phyloP scores from a whole-genome alignment of 2,329 filamentous ascomycete species.

The Penicillium expansum region DNA sequence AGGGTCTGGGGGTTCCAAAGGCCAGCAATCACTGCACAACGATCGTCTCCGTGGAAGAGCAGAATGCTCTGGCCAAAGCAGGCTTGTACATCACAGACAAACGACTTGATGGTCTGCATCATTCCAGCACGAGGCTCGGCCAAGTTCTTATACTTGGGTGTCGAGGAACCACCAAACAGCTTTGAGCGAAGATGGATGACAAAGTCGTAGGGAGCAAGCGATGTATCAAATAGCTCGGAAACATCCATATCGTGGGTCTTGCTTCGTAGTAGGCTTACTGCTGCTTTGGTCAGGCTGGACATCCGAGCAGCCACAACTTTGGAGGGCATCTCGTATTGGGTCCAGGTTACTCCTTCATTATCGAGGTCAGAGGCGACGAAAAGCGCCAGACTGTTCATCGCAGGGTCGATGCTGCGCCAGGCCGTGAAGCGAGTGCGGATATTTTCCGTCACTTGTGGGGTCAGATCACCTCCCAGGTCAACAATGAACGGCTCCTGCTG shows the following conservation, averaged over 20 bases:
- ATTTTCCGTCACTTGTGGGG: constrained; percentile 57
- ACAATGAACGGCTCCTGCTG: constrained; percentile 75
- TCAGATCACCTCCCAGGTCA: constrained; percentile 66
- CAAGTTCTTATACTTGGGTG: constrained; percentile 72
- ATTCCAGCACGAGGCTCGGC: constrained; percentile 53
- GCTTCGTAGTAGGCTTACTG: constrained; percentile 59
- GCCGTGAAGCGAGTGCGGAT: constrained; percentile 72
- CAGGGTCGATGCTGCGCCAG: constrained; percentile 84
- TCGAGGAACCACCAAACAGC: constrained; percentile 39
- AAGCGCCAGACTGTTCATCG: constrained; percentile 77
- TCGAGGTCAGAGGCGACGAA: constrained; percentile 81
- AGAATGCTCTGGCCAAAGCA: constrained; percentile 69
- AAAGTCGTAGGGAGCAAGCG: constrained; percentile 78
- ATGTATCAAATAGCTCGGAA: constrained; percentile 67
- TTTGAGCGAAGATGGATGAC: constrained; percentile 68
- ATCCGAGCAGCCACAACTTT: constrained; percentile 83
- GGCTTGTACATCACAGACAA: constrained; percentile 65
- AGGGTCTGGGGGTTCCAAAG: constrained; percentile 60
- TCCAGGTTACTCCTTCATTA: constrained; percentile 75
- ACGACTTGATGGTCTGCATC: constrained; percentile 60
- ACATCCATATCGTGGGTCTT: constrained; percentile 55
- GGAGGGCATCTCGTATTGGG: constrained; percentile 64
- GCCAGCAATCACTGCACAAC: constrained; percentile 59
- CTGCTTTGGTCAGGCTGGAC: constrained; percentile 75
- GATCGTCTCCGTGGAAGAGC: constrained; percentile 70